phyloP scores from a whole-genome alignment of 768 basidiomycete genomes.

The Tulasnella sp. region DNA sequence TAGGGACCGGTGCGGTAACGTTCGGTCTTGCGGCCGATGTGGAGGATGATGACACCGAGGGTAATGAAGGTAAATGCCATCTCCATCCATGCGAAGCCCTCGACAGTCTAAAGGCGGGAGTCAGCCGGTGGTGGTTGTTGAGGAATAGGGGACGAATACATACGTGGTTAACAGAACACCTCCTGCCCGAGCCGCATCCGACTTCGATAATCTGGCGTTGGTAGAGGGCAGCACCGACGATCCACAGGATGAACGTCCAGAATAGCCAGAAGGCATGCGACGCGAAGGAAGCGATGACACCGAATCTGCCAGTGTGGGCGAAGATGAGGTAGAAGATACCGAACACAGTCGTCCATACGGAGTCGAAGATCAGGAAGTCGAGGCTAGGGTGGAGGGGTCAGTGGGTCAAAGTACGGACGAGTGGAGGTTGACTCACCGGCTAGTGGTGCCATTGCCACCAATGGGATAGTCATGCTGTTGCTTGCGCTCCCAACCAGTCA shows the following conservation, averaged over 20 bases:
- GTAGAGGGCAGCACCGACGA: slow-evolving; percentile 1
- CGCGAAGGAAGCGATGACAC: slow-evolving; percentile 1
- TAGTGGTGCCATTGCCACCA: not conserved
- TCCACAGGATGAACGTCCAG: slow-evolving; percentile 5
- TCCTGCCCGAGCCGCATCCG: not conserved
- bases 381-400: too few species aligned
- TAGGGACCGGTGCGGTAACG: not conserved
- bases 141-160: not conserved
- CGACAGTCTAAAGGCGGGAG: not conserved
- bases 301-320: not conserved
- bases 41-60: not conserved
- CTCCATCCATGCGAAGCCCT: not conserved
- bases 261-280: not conserved
- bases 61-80: not conserved
- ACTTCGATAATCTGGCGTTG: not conserved
- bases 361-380: not conserved
- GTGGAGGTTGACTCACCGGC: not conserved
- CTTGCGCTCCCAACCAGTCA: slow-evolving; percentile 1
- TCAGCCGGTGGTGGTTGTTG: too few species aligned
- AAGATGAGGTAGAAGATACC: not conserved
- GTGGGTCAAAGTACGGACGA: too few species aligned
- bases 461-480: slow-evolving; percentile 8
- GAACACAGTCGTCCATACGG: not conserved
- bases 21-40: not conserved
- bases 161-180: slow-evolving; percentile 1